Conservation (phyloP, 2,329 filamentous ascomycete species). For the Fusarium sp. region DNA sequence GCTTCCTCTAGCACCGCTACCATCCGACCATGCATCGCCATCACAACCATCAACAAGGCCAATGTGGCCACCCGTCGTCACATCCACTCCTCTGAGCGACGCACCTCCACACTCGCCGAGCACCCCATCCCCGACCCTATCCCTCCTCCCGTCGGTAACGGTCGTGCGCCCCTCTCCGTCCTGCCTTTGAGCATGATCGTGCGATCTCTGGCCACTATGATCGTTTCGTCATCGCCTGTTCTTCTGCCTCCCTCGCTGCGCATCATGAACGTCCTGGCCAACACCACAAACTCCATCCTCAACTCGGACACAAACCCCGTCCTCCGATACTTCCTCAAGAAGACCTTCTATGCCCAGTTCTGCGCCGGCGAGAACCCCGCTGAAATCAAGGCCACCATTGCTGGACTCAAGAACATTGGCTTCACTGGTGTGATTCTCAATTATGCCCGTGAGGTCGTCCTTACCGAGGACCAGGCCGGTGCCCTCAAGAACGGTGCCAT, state of each 20-base stretch:
- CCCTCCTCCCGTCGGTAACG: constrained; percentile 41
- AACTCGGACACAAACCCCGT: constrained; percentile 81
- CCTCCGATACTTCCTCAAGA: constrained; percentile 77
- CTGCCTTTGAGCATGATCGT: constrained; percentile 75
- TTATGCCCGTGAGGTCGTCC: constrained; percentile 85
- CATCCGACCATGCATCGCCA: constrained; percentile 35
- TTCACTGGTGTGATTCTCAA: constrained; percentile 87
- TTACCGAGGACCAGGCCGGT: constrained; percentile 65
- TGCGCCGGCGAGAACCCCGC: constrained; percentile 81
- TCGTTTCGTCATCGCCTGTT: constrained; percentile 75
- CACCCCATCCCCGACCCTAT: constrained; percentile 47
- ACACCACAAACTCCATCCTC: constrained; percentile 74
- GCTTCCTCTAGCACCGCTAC: constrained; percentile 29
- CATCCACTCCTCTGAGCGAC: constrained; percentile 53
- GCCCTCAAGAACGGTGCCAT: constrained; percentile 59
- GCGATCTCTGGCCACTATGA: constrained; percentile 76
- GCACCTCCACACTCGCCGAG: constrained; percentile 51
- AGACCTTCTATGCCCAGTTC: constrained; percentile 91
- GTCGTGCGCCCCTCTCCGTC: constrained; percentile 68
- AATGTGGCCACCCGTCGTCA: constrained; percentile 39
- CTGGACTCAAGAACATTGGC: constrained; percentile 76
- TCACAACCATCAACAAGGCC: constrained; percentile 32
- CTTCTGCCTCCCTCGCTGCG: constrained; percentile 78
- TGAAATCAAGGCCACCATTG: constrained; percentile 76
- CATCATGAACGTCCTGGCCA: constrained; percentile 75